Evolutionary conservation across 306 rosid species (phyloP).

Genomic region (Herpetospermum pedunculosum): DNA sequence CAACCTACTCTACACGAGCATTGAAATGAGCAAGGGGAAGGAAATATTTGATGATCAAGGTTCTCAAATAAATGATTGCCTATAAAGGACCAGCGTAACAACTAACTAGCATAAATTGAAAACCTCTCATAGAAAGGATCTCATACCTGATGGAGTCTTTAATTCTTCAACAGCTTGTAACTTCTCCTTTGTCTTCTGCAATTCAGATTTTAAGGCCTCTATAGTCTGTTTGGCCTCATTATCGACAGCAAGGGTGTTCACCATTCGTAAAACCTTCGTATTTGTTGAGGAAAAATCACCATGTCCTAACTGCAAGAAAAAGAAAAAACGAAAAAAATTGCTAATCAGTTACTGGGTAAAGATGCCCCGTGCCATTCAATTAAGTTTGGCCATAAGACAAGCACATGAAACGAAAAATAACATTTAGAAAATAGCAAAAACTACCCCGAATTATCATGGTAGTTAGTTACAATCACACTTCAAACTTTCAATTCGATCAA

Average conservation of each 20-base stretch:
- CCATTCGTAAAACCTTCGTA: constrained; percentile 93
- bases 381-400: background rate
- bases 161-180: constrained; percentile 88
- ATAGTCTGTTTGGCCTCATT: constrained; percentile 93
- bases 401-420: background rate
- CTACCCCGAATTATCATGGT: background rate
- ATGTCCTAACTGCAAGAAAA: constrained; percentile 63
- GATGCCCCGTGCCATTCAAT: background rate
- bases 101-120: background rate
- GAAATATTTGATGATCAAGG: background rate
- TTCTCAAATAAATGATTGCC: background rate
- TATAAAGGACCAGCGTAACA: background rate
- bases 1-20: background rate
- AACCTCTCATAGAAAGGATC: background rate
- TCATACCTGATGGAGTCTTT: constrained; percentile 67
- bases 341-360: background rate
- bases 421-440: background rate
- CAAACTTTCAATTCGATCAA: background rate
- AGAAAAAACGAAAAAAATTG: constrained; percentile 4
- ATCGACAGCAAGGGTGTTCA: constrained; percentile 80
- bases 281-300: constrained; percentile 75
- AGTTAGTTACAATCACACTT: background rate
- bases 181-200: constrained; percentile 86
- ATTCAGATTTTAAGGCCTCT: constrained; percentile 72
- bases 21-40: background rate